A percentile compares a stretch with the other conserved stretches of the same genome.
Conservation (phyloP, 2,329 filamentous ascomycete genomes). For the Pseudomassariella vexata region DNA sequence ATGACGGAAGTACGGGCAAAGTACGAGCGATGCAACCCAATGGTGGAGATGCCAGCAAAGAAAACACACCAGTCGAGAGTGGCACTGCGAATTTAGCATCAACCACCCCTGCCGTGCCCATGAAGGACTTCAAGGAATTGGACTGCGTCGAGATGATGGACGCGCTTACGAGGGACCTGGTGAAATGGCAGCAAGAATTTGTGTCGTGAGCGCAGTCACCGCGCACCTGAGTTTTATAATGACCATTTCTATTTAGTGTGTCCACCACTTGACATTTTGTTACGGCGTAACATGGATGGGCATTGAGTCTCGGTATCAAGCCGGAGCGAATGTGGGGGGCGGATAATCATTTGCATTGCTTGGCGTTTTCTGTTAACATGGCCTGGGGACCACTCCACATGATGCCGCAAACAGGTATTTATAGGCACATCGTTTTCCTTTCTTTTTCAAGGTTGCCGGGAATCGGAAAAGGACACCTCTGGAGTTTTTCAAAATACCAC, state of each 20-base stretch:
- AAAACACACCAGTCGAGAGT: conserved; percentile 7
- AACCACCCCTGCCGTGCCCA: conserved; percentile 16
- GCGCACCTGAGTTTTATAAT: not conserved
- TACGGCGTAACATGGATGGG: not conserved
- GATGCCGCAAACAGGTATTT: too few relatives aligned
- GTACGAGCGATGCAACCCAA: conserved; percentile 28
- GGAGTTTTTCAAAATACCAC: too few relatives aligned
- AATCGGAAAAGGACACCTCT: too few relatives aligned
- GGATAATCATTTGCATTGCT: too few relatives aligned
- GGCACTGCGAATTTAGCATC: conserved; percentile 18
- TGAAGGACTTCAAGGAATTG: conserved; percentile 65
- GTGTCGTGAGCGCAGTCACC: conserved; percentile 13
- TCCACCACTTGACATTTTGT: not conserved
- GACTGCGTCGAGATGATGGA: conserved; percentile 90
- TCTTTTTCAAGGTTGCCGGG: too few relatives aligned
- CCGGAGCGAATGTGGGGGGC: too few relatives aligned
- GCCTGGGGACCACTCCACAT: too few relatives aligned
- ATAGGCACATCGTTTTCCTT: too few relatives aligned
- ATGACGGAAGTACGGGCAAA: conserved; percentile 27
- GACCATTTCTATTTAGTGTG: not conserved
- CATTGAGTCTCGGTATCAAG: too few relatives aligned
- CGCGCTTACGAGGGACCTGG: conserved; percentile 68
- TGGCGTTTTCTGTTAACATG: too few relatives aligned
- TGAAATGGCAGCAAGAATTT: conserved; percentile 79
- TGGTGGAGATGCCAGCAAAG: conserved; percentile 21